Conservation (phyloP, 192 early-diverging fungal genomes). For the Pecoramyces ruminantium region DNA sequence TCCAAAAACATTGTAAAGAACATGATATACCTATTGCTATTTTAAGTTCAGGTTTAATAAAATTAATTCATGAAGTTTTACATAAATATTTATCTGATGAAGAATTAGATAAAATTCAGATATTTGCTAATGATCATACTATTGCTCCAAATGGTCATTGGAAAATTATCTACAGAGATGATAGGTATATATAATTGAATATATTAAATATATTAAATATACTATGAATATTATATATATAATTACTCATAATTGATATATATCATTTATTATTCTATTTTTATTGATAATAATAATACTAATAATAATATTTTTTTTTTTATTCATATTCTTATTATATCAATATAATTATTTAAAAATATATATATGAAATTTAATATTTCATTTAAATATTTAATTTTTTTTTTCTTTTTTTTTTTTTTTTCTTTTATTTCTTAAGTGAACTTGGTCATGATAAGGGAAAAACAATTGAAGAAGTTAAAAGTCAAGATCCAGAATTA, state of each 20-base stretch:
- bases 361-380: too few relatives aligned
- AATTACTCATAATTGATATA: too few relatives aligned
- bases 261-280: too few relatives aligned
- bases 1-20: slow-evolving; percentile 20
- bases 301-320: slow-evolving; percentile 1
- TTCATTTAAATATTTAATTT: too few relatives aligned
- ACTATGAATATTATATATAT: too few relatives aligned
- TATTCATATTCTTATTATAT: not conserved
- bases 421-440: slow-evolving; percentile 7
- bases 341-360: not conserved
- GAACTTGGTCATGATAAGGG: slow-evolving; percentile 50
- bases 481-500: slow-evolving; percentile 1
- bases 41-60: slow-evolving; percentile 24
- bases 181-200: too few relatives aligned
- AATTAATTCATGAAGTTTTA: slow-evolving; percentile 23
- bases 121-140: slow-evolving; percentile 38
- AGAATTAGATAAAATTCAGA: slow-evolving; percentile 16
- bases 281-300: too few relatives aligned
- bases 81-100: slow-evolving; percentile 18
- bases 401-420: too few relatives aligned
- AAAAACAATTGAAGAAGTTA: slow-evolving; percentile 2
- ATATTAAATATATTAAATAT: too few relatives aligned
- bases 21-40: slow-evolving; percentile 42
- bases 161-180: slow-evolving; percentile 44
- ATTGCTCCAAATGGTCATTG: slow-evolving; percentile 20